Base-by-base conservation (phyloP, 1,139 yeast genomes). In the Chernovozyma aurita region DNA sequence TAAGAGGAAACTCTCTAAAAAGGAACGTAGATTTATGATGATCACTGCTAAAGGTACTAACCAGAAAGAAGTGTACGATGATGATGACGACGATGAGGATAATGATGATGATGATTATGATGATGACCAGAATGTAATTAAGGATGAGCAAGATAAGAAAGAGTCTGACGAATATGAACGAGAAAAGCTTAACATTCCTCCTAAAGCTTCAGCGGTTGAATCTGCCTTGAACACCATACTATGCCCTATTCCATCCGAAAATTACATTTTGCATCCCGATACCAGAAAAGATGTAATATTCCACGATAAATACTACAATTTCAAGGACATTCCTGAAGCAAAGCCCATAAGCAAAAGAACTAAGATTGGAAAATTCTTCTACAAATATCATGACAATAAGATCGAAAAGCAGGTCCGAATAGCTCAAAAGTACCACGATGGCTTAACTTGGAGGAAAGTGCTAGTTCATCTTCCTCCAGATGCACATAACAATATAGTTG, bases 401-500 rank as follows among this genome's bases (percentile, higher is more conserved):
- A 44, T 79, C 14, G 95, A 90, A 26, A 59, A 55, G 37, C 67
- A 61, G 54, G 97, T 88, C 40, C 69, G 72, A 38, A 85, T 92
- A 38, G 98, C 98, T 0, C 65, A 94, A 34, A 78, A 79, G 39
- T 92, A 95, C 80, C 98, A 92, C 54, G 65, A 75, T 5, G 77
- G 74, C 3, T 72, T 87, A 77, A 63, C 76, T 9, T 92, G 99
- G 99, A 68, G 98, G 30, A 92, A 92, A 56, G 95, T 94, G 1
- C 61, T 94, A 32, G 97, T 92, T 2, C 76, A 79, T 36, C 61
- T 94, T 40, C 81, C 83, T 36, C 96, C 97, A 0, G 99, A 92
- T 59, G 96, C 99, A 0, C 99, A 92, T 55, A 92, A 92, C 53
- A 92, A 92, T 51, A 88, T 94, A 31, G 69, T 85, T 13, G 98